Evolutionary conservation across 768 basidiomycete species (phyloP).

Genomic region (Collybia nuda): DNA sequence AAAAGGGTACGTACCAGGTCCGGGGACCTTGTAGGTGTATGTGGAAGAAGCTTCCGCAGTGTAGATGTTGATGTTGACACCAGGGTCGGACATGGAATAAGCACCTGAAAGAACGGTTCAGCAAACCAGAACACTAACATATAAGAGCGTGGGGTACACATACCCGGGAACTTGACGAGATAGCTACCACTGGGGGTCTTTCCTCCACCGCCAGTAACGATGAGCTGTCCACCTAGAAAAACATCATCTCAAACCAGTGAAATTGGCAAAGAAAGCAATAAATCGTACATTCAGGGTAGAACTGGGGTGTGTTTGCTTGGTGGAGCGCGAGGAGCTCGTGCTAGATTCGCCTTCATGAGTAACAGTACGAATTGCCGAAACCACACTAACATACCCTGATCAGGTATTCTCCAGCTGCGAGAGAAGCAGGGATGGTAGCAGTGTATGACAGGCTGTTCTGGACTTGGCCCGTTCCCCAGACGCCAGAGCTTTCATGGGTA

Average conservation of each 20-base stretch:
- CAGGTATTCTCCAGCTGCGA: conserved; percentile 35
- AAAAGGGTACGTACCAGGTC: conserved; percentile 23
- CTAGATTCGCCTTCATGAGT: conserved; percentile 4
- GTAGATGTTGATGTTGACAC: conserved; percentile 38
- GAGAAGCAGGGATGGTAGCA: conserved; percentile 29
- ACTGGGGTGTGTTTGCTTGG: conserved; percentile 37
- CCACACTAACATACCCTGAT: conserved; percentile 25
- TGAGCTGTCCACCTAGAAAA: conserved; percentile 30
- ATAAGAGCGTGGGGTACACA: neutral
- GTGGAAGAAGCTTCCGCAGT: conserved; percentile 25
- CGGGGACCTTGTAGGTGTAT: conserved; percentile 32
- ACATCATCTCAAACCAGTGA: neutral
- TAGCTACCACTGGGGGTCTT: conserved; percentile 28
- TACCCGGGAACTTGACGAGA: conserved; percentile 35
- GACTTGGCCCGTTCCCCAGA: conserved; percentile 28
- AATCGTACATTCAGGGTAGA: conserved; percentile 36
- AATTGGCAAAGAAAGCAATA: neutral
- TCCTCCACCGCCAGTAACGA: conserved; percentile 33
- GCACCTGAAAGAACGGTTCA: conserved; percentile 13
- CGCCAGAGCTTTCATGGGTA: conserved; percentile 17
- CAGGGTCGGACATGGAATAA: conserved; percentile 32
- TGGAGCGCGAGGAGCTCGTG: conserved; percentile 37
- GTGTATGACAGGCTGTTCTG: conserved; percentile 27
- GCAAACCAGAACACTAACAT: neutral
- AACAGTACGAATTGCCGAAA: neutral